Base-by-base conservation (phyloP, 2,329 filamentous ascomycete species). In the Trichoderma sp. region DNA sequence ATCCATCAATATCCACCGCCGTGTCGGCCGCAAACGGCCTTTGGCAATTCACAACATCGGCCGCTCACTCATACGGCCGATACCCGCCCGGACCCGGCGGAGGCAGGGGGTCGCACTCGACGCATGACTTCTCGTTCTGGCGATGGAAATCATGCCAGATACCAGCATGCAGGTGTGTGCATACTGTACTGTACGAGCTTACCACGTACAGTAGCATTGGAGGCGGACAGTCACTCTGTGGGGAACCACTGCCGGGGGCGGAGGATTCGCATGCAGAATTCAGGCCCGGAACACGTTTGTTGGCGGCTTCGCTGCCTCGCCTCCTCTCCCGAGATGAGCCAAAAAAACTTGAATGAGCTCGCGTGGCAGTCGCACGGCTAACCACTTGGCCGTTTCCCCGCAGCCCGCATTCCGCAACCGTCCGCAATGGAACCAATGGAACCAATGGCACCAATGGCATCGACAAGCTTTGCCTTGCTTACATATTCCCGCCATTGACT, bases 111-210 rank as follows among this genome's bases (percentile, higher is more conserved):
- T 48, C 52, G 22, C 39, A 39, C 10, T 45, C 61, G 37, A 64
- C 37, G 52, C 35, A 56, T 64, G 61, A 39, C 61, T 57, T 64
- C 50, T 57, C 27, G 19, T 64, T 56, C 61, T 45, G 61, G 61
- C 61, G 35, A 56, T 39, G n/a, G 48, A 64, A 45, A 39, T 64
- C 61, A 64, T 64, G 61, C 52, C 52, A 64, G 61, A 64, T 56
- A 64, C 35, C 48, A 48, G 35, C 54, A 56, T 64, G 61, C 61
- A 64, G 50, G 52, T 64, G 37, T 45, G 61, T 42, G 37, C n/a
- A 64, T 45, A n/a, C n/a, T n/a, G n/a, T n/a, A n/a, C n/a, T n/a
- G n/a, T n/a, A 48, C 35, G 42, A 52, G 52, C 52, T 54, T 29
- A 54, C 42, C 7, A 29, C 7, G 29, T 29, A 29, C 39, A 54